Conservation (phyloP, 768 basidiomycete genomes). For the Termitomyces sp. region DNA sequence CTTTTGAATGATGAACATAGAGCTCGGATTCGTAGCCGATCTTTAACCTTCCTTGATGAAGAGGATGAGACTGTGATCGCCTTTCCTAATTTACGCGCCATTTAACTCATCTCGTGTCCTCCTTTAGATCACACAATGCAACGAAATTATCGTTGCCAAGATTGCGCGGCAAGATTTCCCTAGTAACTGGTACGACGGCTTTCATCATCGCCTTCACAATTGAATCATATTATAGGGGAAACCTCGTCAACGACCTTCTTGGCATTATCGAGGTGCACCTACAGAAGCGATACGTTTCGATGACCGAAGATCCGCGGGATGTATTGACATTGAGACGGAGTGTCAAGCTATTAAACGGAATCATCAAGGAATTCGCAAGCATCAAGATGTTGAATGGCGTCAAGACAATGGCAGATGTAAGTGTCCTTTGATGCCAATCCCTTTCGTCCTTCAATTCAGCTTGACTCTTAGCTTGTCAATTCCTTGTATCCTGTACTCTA, state of each 20-base stretch:
- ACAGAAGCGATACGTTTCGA: conserved; percentile 39
- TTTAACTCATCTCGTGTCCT: conserved; percentile 4
- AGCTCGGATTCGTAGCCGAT: conserved; percentile 55
- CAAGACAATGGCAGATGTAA: conserved; percentile 59
- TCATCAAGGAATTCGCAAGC: conserved; percentile 66
- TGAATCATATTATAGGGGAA: conserved; percentile 41
- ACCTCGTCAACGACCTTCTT: conserved; percentile 51
- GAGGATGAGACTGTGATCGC: conserved; percentile 65
- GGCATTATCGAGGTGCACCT: conserved; percentile 48
- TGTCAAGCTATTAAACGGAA: conserved; percentile 55
- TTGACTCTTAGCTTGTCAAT: conserved; percentile 36
- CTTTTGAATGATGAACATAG: conserved; percentile 67
- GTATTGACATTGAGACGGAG: conserved; percentile 52
- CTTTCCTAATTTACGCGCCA: not conserved
- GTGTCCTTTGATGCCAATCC: conserved; percentile 8
- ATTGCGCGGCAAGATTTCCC: conserved; percentile 79
- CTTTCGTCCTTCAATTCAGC: not conserved
- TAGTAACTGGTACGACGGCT: conserved; percentile 49
- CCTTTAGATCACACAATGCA: conserved; percentile 70
- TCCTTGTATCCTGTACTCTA: conserved; percentile 52
- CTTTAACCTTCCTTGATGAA: conserved; percentile 67
- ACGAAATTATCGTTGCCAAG: conserved; percentile 68
- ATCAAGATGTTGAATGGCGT: conserved; percentile 69
- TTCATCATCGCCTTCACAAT: not conserved
- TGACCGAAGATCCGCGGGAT: conserved; percentile 35